Base-by-base conservation (phyloP, 2,329 filamentous ascomycete genomes). In the Ophiobolus disseminans region DNA sequence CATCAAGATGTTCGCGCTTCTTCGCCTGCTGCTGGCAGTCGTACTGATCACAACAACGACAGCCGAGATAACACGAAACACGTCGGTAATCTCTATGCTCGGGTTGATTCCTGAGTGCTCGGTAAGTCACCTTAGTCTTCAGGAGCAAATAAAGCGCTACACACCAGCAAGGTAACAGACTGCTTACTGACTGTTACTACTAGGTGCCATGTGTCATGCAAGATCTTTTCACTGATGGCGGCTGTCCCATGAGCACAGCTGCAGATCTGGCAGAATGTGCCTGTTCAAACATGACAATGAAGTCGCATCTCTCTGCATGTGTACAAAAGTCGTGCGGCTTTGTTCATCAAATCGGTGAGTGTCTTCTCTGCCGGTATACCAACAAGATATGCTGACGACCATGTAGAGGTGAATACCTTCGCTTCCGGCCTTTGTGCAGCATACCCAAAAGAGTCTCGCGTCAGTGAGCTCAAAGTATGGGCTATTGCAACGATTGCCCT, bases 391-490 rank as follows among this genome's bases (percentile, higher is more conserved):
- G 19, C 49, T 50, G n/a, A 56, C 22, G 13, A 6, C 2, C 8
- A 6, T 19, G 21, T 32, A 57, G 55, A 45, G 35, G 36, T 57
- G 3, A 44, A 40, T 13, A 14, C 17, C 1, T 54, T 57, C 23
- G 42, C 50, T 4, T 25, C 34, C 25, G 28, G 17, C 5, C 42
- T 59, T 9, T 59, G 56, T 45, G 45, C 45, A 16, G 42, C 38
- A 17, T 59, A 54, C 22, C 48, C 56, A 17, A 50, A 50, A 17
- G 48, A 48, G 8, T 52, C 53, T 14, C 56, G 53, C 10, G 40
- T 30, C 14, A 2, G 40, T 17, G 56, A 59, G 28, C 20, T 59
- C 10, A 53, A 54, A 21, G 28, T 6, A 10, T 42, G 40, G 11
- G 40, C 50, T 7, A 59, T 56, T 11, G 38, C 19, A 8, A 54